Evolutionary conservation across 768 basidiomycete genomes (phyloP).

Genomic region (Rhodotorula toruloides): DNA sequence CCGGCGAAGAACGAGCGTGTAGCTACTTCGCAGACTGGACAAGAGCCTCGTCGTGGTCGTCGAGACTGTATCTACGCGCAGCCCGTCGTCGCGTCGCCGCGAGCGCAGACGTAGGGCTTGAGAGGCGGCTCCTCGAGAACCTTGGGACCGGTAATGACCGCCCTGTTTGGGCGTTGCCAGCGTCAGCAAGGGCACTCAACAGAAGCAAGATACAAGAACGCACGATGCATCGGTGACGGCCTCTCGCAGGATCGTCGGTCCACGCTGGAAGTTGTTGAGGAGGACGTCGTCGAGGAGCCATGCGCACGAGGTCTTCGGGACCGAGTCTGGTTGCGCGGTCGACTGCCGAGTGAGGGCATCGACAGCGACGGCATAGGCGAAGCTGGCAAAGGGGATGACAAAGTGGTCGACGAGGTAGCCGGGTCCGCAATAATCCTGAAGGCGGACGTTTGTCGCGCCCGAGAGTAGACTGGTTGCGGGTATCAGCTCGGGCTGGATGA

Average conservation of each 20-base stretch:
- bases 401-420: constrained; percentile 9
- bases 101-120: constrained; percentile 16
- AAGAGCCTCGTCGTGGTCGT: background rate
- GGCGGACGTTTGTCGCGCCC: constrained; percentile 26
- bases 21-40: too few species aligned
- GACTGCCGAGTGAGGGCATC: constrained; percentile 39
- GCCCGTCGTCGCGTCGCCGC: constrained; percentile 1
- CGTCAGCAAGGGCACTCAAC: background rate
- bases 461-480: constrained; percentile 31
- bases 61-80: background rate
- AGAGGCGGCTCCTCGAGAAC: constrained; percentile 7
- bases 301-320: constrained; percentile 26
- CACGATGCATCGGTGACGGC: background rate
- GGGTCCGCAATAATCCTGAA: constrained; percentile 38
- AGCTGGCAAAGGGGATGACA: constrained; percentile 32
- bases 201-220: background rate
- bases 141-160: background rate
- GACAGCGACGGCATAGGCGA: constrained; percentile 41
- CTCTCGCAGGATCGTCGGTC: background rate
- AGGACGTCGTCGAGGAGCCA: constrained; percentile 9
- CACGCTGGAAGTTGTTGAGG: constrained; percentile 4
- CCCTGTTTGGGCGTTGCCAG: background rate
- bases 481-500: constrained; percentile 40
- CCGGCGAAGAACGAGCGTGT: too few species aligned
- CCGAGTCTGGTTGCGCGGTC: constrained; percentile 14